Conservation (phyloP, 1,284 basidiomycete species). For the Volvariella surrecta region DNA sequence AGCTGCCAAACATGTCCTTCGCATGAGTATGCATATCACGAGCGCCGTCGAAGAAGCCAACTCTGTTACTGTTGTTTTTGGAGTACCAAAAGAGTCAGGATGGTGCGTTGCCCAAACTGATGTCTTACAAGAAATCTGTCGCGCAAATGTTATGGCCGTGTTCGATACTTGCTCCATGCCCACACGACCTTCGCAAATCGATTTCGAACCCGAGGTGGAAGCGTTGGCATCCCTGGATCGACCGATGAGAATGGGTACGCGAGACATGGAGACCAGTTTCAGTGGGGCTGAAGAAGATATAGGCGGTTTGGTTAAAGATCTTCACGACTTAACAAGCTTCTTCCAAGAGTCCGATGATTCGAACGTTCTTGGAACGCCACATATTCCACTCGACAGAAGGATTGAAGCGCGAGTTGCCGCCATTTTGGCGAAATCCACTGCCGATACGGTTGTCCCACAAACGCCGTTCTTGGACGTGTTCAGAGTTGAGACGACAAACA, state of each 20-base stretch:
- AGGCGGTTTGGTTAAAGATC: slow-evolving; percentile 79
- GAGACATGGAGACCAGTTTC: neutral
- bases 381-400: slow-evolving; percentile 42
- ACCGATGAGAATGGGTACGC: no score
- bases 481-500: slow-evolving; percentile 38
- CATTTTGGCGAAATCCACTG: slow-evolving; percentile 69
- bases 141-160: slow-evolving; percentile 73
- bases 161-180: slow-evolving; percentile 77
- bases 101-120: slow-evolving; percentile 77
- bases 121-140: slow-evolving; percentile 52
- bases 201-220: slow-evolving; percentile 55
- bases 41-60: slow-evolving; percentile 33
- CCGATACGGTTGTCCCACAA: slow-evolving; percentile 48
- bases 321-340: slow-evolving; percentile 82
- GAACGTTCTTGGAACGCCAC: slow-evolving; percentile 14
- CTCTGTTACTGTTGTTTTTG: slow-evolving; percentile 66
- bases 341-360: slow-evolving; percentile 53
- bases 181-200: slow-evolving; percentile 64
- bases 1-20: slow-evolving; percentile 76
- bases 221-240: slow-evolving; percentile 27
- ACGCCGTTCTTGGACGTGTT: slow-evolving; percentile 77
- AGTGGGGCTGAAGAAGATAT: slow-evolving; percentile 61
- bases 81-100: slow-evolving; percentile 72
- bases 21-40: slow-evolving; percentile 72
- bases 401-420: slow-evolving; percentile 72